Percentiles rank a stretch among this genome's conserved stretches.
These are phyloP conservation scores for Colletotrichum cuscutae DNA, from an alignment of 2,329 filamentous ascomycete genomes.

Conservation along the genomic window DNA sequence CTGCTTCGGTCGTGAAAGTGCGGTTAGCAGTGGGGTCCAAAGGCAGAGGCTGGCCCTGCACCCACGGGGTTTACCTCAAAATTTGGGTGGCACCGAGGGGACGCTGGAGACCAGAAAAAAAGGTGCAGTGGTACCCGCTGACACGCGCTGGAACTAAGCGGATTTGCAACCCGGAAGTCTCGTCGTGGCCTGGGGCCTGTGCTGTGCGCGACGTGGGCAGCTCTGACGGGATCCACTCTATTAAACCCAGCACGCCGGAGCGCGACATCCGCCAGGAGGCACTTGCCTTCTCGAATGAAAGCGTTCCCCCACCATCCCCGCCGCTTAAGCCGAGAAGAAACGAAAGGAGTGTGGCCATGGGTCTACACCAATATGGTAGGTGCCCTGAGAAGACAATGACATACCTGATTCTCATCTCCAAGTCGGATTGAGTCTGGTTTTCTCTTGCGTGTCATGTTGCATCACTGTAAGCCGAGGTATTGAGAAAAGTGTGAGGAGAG, in stretches of 20 bases:
- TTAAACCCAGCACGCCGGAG: slow-evolving; percentile 24
- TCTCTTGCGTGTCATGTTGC: background rate
- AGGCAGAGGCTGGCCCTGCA: slow-evolving; percentile 18
- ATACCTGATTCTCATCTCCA: background rate
- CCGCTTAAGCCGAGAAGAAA: background rate
- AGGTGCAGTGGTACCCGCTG: slow-evolving; percentile 12
- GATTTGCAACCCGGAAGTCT: slow-evolving; percentile 7
- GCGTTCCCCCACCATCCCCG: background rate
- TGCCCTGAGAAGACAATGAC: background rate
- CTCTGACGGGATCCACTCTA: slow-evolving; percentile 13
- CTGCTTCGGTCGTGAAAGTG: slow-evolving; percentile 30
- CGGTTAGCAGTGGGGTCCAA: slow-evolving; percentile 33
- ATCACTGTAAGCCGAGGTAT: background rate
- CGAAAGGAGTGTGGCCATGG: background rate
- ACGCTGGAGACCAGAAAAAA: background rate
- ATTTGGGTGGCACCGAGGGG: slow-evolving; percentile 3
- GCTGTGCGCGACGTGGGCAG: background rate
- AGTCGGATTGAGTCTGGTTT: background rate
- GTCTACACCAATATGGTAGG: background rate
- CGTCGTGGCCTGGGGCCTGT: background rate
- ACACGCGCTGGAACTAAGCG: slow-evolving; percentile 11
- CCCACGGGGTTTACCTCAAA: background rate
- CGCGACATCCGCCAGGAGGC: slow-evolving; percentile 11
- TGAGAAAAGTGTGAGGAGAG: background rate
- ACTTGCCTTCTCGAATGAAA: slow-evolving; percentile 3